phyloP scores from a whole-genome alignment of 225 moss, liverwort and hornwort genomes.

The Pleurozium schreberi region DNA sequence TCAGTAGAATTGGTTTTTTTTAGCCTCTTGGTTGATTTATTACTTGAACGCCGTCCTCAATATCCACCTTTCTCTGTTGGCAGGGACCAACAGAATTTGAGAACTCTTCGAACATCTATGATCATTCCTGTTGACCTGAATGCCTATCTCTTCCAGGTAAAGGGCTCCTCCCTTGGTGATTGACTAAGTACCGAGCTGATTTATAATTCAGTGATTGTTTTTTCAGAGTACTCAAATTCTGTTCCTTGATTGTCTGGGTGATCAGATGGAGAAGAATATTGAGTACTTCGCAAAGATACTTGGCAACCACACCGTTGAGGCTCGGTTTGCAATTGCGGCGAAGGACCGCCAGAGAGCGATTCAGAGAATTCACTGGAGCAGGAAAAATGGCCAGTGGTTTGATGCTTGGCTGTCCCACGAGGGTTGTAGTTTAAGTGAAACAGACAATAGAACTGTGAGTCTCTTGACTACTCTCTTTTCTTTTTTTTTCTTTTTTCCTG shows the following conservation, averaged over 20 bases:
- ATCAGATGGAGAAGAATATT: constrained; percentile 48
- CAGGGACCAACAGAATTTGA: constrained; percentile 42
- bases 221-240: neutral
- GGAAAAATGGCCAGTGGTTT: constrained; percentile 37
- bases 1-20: neutral
- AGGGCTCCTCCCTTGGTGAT: neutral
- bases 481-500: neutral
- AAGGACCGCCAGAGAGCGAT: constrained; percentile 27
- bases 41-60: neutral
- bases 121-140: constrained; percentile 48
- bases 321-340: constrained; percentile 12
- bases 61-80: neutral
- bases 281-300: constrained; percentile 25
- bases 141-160: constrained; percentile 38
- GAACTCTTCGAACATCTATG: constrained; percentile 44
- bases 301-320: constrained; percentile 14
- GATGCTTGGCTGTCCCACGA: constrained; percentile 35
- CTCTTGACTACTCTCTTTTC: neutral
- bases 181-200: neutral
- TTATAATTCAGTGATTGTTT: neutral
- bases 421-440: constrained; percentile 7
- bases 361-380: constrained; percentile 35
- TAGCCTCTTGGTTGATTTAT: neutral
- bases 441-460: constrained; percentile 32
- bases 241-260: neutral